Evolutionary conservation across 257 asterid genomes (phyloP).

Genomic region (Nicotiana knightiana): DNA sequence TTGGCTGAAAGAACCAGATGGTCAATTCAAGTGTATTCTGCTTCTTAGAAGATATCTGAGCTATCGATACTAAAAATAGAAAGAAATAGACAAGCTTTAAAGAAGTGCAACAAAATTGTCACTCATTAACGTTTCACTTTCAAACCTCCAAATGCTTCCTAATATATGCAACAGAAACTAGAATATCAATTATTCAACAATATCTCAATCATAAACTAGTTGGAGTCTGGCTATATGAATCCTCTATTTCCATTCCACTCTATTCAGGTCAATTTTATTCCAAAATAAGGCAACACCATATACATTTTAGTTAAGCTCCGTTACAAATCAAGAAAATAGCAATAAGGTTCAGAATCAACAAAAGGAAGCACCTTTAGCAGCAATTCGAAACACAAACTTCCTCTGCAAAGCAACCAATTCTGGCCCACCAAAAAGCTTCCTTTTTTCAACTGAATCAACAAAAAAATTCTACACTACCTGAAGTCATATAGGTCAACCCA

Average conservation of each 20-base stretch:
- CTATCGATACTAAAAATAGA: background rate
- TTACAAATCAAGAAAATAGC: background rate
- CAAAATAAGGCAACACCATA: too few relatives aligned
- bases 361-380: background rate
- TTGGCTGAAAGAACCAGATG: background rate
- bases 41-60: background rate
- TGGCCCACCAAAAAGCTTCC: background rate
- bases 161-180: background rate
- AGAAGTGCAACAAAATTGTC: background rate
- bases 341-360: background rate
- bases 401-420: background rate
- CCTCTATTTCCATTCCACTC: background rate
- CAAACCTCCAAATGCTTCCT: background rate
- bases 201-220: background rate
- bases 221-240: background rate
- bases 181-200: background rate
- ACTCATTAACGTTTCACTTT: background rate
- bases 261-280: background rate
- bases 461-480: background rate
- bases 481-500: background rate
- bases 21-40: background rate
- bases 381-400: background rate
- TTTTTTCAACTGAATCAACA: slow-evolving; percentile 3
- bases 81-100: background rate
- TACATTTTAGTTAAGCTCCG: background rate